Percentiles rank a stretch among this genome's conserved stretches.
These are phyloP conservation scores for Aotearoamyces nothofagi DNA, from an alignment of 2,329 filamentous ascomycete genomes.

Conservation along the genomic window DNA sequence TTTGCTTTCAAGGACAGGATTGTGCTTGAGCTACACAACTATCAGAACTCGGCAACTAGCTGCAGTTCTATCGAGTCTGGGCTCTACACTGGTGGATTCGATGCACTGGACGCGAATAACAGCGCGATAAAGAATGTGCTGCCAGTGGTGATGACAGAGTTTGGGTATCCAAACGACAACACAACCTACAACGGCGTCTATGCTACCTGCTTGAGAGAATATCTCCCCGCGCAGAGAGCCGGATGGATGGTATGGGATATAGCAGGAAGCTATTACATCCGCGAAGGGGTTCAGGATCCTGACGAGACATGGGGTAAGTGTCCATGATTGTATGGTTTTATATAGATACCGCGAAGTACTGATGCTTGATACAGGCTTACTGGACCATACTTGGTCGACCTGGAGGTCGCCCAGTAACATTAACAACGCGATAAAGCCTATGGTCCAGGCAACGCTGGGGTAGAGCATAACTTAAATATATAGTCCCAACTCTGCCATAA, in stretches of 20 bases:
- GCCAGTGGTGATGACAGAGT: constrained; percentile 27
- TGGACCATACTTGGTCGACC: too few species aligned
- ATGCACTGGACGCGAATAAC: constrained; percentile 21
- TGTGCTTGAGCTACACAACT: constrained; percentile 32
- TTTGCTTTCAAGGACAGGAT: constrained; percentile 27
- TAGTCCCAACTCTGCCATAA: too few species aligned
- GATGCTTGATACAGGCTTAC: too few species aligned
- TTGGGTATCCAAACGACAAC: constrained; percentile 32
- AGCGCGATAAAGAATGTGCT: constrained; percentile 19
- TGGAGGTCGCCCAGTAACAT: too few species aligned
- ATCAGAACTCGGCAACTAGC: constrained; percentile 23
- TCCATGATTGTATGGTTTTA: too few species aligned
- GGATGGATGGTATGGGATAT: constrained; percentile 46
- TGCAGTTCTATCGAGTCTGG: constrained; percentile 21
- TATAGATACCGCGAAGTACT: too few species aligned
- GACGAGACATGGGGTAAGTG: constrained; percentile 42
- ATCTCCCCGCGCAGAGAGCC: constrained; percentile 30
- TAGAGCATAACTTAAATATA: too few species aligned
- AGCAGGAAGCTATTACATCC: constrained; percentile 40
- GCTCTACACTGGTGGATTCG: constrained; percentile 25
- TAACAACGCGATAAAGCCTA: too few species aligned
- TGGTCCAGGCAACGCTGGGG: too few species aligned
- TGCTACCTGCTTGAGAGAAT: constrained; percentile 33
- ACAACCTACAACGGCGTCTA: constrained; percentile 31
- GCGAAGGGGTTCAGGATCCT: constrained; percentile 33